Evolutionary conservation across 2,329 filamentous ascomycete species (phyloP), one percentile per base, ranked within the genome.

Genomic region (Trichoderma koningii): DNA sequence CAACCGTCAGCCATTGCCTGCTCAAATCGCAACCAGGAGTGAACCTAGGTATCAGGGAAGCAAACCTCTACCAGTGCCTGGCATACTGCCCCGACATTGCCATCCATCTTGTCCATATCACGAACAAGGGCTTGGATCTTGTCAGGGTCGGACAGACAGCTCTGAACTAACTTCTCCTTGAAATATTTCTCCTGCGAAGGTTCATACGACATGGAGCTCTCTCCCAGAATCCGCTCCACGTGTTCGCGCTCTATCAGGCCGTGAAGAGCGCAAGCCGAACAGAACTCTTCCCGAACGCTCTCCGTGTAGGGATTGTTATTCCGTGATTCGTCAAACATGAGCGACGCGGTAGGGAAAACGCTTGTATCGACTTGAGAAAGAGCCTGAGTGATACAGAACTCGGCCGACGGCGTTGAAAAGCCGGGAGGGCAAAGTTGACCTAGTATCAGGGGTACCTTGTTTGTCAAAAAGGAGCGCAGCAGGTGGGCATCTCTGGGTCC

Each of bases 191-290:
- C 89, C 26, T 89, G 85, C 26, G 88, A 85, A 1, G 92, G 91
- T 55, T 93, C 80, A 44, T 88, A 90, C 69, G 92, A 88, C 80
- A 95, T 89, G 0, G 92, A 91, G 26, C 92, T 89, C 71, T 97
- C 93, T 5, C 92, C 93, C 2, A 97, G 79, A 10, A 99, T 84
- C 4, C 85, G 85, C 73, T 94, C 88, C 17, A 97, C 91, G 56
- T 89, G 90, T 41, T 87, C 83, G 68, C 93, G 88, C 0, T 88
- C 86, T 26, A 98, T 88, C n/a, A 99, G 81, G 0, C 88, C 87
- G 75, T 98, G 93, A 45, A 97, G 82, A 63, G 91, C 92, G 73
- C 95, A 99, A 0, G 94, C 89, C 68, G 96, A 95, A 47, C 96
- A 85, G 69, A 98, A 98, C 67, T 97, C 85, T 66, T 87, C 84